Evolutionary conservation across 345 rosid species (phyloP), one percentile per base, ranked within the genome.

Genomic region (Capsella bursapastoris): DNA sequence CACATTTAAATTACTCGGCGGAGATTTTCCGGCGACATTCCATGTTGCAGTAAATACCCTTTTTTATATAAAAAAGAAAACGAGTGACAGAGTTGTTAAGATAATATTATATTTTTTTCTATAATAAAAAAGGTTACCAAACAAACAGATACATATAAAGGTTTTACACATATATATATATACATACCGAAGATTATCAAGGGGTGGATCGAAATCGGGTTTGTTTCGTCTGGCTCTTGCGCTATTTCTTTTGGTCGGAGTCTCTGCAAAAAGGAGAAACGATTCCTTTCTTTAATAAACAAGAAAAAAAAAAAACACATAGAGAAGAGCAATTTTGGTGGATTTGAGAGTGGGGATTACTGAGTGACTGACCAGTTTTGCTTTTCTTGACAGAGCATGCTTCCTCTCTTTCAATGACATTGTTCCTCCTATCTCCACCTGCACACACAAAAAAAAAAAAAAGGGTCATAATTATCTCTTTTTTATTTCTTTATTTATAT

Each of bases 1-100:
- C 37, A 95, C 89, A 80, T 80, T 92, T 80, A 95, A 79, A 76
- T 68, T 37, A 77, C 83, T 86, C 32, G 97, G 97, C n/a, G 99
- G 99, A 62, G 97, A 84, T 73, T 90, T 92, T 28, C 99, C 99
- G 74, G 93, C 99, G 59, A 95, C 99, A 75, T 95, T 95, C 99
- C 99, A 95, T 48, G 99, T 95, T 25, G 99, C 97, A 43, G 90
- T 96, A 82, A 92, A 92, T 35, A 92, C 78, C 76, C 98, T 93
- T 43, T 78, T 7, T 3, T 10, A 12, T 38, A 38, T 38, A 35
- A 0, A 7, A 35, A 22, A 22, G 22, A 22, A 22, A 22, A 22
- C 25, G 25, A 1, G 25, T 22, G 25, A 22, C 2, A 22, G 25
- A 22, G 25, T 22, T 22, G 25, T 22, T 22, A 22, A 22, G 25